A percentile compares a stretch with the other conserved stretches of the same genome.
Evolutionary conservation across 1,284 basidiomycete species (phyloP).

Genomic region (Austroboletus novae-zelandiae): DNA sequence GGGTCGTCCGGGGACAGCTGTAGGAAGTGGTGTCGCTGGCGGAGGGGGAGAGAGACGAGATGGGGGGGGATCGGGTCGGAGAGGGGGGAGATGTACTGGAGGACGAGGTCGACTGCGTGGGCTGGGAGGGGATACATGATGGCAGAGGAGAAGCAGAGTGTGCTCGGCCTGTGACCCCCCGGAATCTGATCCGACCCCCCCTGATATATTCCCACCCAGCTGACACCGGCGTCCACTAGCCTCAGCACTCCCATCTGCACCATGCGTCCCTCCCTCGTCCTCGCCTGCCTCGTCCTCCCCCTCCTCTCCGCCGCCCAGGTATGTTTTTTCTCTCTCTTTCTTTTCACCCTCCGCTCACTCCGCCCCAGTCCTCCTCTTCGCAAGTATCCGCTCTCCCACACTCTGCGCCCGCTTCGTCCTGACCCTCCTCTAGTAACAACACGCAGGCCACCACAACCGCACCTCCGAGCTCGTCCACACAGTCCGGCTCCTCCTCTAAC

Average conservation of each 20-base stretch:
- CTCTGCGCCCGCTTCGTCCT: slow-evolving; percentile 33
- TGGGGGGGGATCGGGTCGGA: slow-evolving; percentile 52
- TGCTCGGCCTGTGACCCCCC: background rate
- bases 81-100: slow-evolving; percentile 60
- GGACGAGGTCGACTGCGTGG: slow-evolving; percentile 42
- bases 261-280: slow-evolving; percentile 24
- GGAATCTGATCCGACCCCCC: slow-evolving; percentile 8
- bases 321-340: background rate
- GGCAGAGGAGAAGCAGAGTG: background rate
- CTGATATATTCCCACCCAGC: slow-evolving; percentile 9
- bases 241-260: slow-evolving; percentile 2
- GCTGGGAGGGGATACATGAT: slow-evolving; percentile 15
- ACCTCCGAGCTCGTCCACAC: slow-evolving; percentile 33
- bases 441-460: slow-evolving; percentile 43
- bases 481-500: slow-evolving; percentile 28
- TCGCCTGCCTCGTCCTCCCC: slow-evolving; percentile 24
- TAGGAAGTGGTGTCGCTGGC: slow-evolving; percentile 67
- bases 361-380: slow-evolving; percentile 17
- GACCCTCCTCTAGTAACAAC: slow-evolving; percentile 39
- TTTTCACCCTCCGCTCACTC: slow-evolving; percentile 5
- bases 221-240: background rate
- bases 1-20: slow-evolving; percentile 48
- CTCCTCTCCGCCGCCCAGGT: slow-evolving; percentile 30
- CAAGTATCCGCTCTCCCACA: slow-evolving; percentile 20
- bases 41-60: slow-evolving; percentile 57